These are phyloP conservation scores for Plasmodium cynomolgi DNA, from an alignment of 169 alveolate species.

Conservation along the genomic window DNA sequence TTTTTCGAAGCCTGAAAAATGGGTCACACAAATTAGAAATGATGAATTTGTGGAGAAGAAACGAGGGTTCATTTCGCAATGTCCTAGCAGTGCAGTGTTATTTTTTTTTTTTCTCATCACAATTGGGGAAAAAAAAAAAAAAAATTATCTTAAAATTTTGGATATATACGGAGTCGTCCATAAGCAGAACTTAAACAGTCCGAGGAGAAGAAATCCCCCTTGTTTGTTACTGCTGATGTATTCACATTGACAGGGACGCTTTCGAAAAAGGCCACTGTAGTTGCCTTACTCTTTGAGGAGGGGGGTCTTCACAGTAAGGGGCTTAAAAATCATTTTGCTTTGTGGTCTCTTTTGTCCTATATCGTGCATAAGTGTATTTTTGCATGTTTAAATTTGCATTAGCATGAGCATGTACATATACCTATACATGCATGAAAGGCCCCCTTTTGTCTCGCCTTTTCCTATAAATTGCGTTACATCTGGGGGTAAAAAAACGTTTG, in stretches of 20 bases:
- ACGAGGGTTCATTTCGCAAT: not conserved
- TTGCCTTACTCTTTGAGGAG: constrained; percentile 24
- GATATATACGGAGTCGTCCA: not conserved
- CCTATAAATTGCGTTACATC: not conserved
- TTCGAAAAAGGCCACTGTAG: not conserved
- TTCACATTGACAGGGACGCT: not conserved
- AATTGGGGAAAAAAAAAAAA: not conserved
- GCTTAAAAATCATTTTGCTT: constrained; percentile 34
- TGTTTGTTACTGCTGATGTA: not conserved
- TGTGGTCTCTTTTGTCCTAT: not conserved
- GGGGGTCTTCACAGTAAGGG: constrained; percentile 19
- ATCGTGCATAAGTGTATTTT: not conserved
- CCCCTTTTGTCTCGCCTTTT: not conserved
- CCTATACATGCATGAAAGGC: not conserved
- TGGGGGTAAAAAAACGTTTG: not conserved
- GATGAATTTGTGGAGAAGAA: not conserved
- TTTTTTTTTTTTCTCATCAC: not conserved
- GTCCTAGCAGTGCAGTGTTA: not conserved
- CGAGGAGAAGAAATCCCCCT: not conserved
- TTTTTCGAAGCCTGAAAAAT: constrained; percentile 32
- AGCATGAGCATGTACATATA: not conserved
- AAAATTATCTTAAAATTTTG: not conserved
- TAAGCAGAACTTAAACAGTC: not conserved
- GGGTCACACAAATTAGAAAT: not conserved
- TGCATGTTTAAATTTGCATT: not conserved